Evolutionary conservation across 2,329 filamentous ascomycete species (phyloP).

Genomic region (Ramichloridium luteum): DNA sequence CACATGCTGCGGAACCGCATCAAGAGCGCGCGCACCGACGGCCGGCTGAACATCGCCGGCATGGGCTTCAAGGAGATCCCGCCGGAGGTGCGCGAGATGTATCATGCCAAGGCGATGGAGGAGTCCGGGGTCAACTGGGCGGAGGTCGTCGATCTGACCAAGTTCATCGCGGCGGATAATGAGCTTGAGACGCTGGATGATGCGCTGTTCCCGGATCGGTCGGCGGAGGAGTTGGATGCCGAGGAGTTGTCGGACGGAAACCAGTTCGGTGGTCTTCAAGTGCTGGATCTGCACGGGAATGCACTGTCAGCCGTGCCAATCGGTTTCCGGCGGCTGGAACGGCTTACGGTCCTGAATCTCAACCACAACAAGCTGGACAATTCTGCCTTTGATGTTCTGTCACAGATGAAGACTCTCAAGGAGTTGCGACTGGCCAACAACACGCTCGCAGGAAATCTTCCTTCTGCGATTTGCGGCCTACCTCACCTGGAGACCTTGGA

Average conservation of each 20-base stretch:
- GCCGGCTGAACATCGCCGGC: conserved; percentile 77
- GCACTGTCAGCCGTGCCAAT: conserved; percentile 57
- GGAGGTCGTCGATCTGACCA: conserved; percentile 76
- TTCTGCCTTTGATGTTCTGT: conserved; percentile 57
- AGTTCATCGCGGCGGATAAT: conserved; percentile 81
- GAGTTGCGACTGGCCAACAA: conserved; percentile 78
- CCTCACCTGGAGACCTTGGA: conserved; percentile 67
- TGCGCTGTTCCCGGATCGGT: conserved; percentile 62
- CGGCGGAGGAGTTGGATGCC: conserved; percentile 41
- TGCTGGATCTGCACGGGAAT: conserved; percentile 79
- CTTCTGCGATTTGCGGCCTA: conserved; percentile 51
- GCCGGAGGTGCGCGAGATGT: conserved; percentile 77
- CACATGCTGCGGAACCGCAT: conserved; percentile 64
- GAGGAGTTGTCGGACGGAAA: conserved; percentile 57
- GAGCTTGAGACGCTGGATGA: conserved; percentile 66
- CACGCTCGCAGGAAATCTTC: conserved; percentile 54
- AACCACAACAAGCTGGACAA: conserved; percentile 64
- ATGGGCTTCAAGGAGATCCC: conserved; percentile 72
- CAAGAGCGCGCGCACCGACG: conserved; percentile 59
- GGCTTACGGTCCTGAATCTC: conserved; percentile 71
- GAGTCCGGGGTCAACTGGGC: conserved; percentile 63
- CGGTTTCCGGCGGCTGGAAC: conserved; percentile 59
- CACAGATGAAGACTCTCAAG: conserved; percentile 57
- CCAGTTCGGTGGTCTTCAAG: conserved; percentile 72
- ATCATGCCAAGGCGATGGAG: conserved; percentile 60